Base-by-base conservation (phyloP, 345 rosid species). In the Bretschneidera sinensis region DNA sequence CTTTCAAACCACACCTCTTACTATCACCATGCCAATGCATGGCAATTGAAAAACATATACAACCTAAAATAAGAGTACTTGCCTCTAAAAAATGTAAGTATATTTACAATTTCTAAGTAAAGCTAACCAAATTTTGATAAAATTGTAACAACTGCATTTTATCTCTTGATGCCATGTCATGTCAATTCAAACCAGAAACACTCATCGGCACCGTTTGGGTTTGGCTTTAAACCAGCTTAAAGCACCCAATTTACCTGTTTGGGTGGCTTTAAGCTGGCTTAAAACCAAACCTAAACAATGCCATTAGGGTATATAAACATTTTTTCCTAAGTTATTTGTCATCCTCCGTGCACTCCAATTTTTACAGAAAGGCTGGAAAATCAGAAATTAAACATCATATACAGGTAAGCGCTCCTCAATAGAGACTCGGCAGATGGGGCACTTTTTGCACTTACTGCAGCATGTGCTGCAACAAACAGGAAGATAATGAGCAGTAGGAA, bases 381-480 rank as follows among this genome's bases (percentile, higher is more conserved):
- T 74, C 61, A 71, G 60, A 63, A 55, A 62, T 69, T 81, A 94
- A 69, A 88, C 99, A 75, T 90, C 97, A 55, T 86, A 94, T 58
- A 94, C 97, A 17, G 92, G 79, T 43, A 94, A 75, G 43, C 92
- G 83, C 78, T 94, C 88, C 72, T 90, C 87, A 0, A 90, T 78
- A 54, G 73, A 58, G 62, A 80, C 67, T 34, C 96, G 88, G 76
- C 99, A 94, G 50, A 90, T 80, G 3, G 99, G 99, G 65, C 99
- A 94, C 66, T 86, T 88, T 60, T 87, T 84, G 74, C 99, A 94
- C 81, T 83, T 94, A 57, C 80, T 92, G 13, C 81, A 90, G 80
- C 99, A 94, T 70, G 72, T 63, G 69, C 99, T 94, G 95, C 78
- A 84, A 52, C 35, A 60, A 31, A 57, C 48, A 60, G 21, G 19